phyloP scores from a whole-genome alignment of 163 green algal genomes.

The Volvox carteri region DNA sequence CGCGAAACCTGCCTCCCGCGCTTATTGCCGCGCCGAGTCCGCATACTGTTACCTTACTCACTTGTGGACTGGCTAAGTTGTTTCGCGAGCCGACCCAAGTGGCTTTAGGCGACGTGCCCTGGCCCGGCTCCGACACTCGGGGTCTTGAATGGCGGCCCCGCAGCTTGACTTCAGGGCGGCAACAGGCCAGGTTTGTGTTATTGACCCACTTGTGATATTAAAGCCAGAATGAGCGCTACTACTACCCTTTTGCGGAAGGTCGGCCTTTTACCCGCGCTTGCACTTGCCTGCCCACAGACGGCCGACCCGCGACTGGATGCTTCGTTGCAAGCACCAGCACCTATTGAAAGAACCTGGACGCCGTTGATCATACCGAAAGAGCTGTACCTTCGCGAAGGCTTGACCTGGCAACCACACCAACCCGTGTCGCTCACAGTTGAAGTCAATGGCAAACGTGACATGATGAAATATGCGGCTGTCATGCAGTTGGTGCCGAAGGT shows the following conservation, averaged over 20 bases:
- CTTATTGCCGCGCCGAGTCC: background rate
- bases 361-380: slow-evolving; percentile 10
- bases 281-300: background rate
- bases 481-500: slow-evolving; percentile 47
- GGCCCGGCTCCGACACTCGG: background rate
- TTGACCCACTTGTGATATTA: background rate
- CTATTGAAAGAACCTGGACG: slow-evolving; percentile 10
- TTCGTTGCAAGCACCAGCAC: background rate
- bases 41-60: background rate
- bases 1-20: slow-evolving; percentile 7
- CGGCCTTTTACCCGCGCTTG: slow-evolving; percentile 1
- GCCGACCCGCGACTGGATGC: background rate
- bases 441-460: slow-evolving; percentile 36
- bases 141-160: background rate
- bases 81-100: background rate
- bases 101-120: background rate
- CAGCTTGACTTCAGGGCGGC: background rate
- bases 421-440: slow-evolving; percentile 41
- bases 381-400: slow-evolving; percentile 14
- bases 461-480: slow-evolving; percentile 48
- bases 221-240: too few relatives aligned
- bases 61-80: background rate
- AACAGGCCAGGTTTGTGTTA: background rate
- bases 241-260: background rate
- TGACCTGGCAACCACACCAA: background rate